Conservation (phyloP, 2,329 filamentous ascomycete species). For the Fusarium incarnatum region DNA sequence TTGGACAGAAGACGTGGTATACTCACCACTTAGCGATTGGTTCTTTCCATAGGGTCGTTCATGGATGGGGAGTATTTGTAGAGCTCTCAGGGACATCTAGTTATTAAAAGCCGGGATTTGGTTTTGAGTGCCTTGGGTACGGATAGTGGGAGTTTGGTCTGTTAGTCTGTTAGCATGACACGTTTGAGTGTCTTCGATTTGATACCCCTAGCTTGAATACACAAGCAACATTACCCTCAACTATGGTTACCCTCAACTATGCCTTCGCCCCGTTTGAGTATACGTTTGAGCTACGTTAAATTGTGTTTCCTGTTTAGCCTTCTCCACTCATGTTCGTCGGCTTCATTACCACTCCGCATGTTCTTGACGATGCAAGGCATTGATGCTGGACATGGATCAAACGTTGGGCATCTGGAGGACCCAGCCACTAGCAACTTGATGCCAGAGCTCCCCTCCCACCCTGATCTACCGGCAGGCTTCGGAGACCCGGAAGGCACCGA, state of each 20-base stretch:
- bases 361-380: background rate
- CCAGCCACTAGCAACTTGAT: background rate
- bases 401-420: background rate
- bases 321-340: background rate
- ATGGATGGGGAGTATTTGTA: constrained; percentile 19
- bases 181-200: constrained; percentile 31
- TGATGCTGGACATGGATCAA: background rate
- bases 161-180: constrained; percentile 13
- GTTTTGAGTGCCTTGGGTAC: constrained; percentile 5
- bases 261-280: background rate
- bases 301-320: background rate
- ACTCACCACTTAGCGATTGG: background rate
- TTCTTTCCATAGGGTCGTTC: background rate
- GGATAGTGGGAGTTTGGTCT: constrained; percentile 29
- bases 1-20: background rate
- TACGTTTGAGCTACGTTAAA: background rate
- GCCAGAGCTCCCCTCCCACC: background rate
- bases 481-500: background rate
- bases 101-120: constrained; percentile 21
- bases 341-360: background rate
- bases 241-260: background rate
- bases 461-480: background rate
- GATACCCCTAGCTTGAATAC: constrained; percentile 39
- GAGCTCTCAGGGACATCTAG: background rate
- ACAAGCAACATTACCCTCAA: constrained; percentile 7